Conservation (phyloP, 768 basidiomycete species). For the Rhodotorula taiwanensis region DNA sequence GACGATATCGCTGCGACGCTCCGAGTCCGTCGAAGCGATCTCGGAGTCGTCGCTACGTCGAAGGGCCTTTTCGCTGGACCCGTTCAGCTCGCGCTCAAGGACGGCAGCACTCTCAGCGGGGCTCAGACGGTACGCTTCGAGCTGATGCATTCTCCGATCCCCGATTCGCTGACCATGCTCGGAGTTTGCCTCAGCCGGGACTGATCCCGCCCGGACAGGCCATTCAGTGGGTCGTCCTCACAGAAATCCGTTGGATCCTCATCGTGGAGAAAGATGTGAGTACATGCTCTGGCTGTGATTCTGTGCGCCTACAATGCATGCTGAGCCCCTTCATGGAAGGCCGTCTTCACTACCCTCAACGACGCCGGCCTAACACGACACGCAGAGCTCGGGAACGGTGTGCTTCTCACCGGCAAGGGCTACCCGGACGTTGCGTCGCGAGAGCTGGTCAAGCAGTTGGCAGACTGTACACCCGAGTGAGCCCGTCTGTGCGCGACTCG, state of each 20-base stretch:
- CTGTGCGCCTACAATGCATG: no score
- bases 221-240: conserved; percentile 57
- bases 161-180: not conserved
- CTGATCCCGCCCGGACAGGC: conserved; percentile 72
- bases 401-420: conserved; percentile 63
- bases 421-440: conserved; percentile 92
- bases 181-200: conserved; percentile 54
- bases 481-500: not conserved
- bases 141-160: accelerated
- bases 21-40: conserved; percentile 60
- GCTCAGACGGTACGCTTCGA: not conserved
- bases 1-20: conserved; percentile 86
- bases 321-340: no score
- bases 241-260: conserved; percentile 65
- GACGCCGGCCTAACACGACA: conserved; percentile 49
- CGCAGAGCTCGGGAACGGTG: conserved; percentile 41
- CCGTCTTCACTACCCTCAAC: conserved; percentile 85
- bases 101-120: conserved; percentile 10
- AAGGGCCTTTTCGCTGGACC: conserved; percentile 78
- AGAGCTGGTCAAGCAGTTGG: conserved; percentile 67
- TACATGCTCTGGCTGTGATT: no score
- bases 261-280: conserved; percentile 88
- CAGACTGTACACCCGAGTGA: conserved; percentile 55
- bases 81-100: conserved; percentile 51
- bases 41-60: conserved; percentile 79